Evolutionary conservation across 164 flowering plant species (phyloP).

Genomic region (Pachysandra terminalis): DNA sequence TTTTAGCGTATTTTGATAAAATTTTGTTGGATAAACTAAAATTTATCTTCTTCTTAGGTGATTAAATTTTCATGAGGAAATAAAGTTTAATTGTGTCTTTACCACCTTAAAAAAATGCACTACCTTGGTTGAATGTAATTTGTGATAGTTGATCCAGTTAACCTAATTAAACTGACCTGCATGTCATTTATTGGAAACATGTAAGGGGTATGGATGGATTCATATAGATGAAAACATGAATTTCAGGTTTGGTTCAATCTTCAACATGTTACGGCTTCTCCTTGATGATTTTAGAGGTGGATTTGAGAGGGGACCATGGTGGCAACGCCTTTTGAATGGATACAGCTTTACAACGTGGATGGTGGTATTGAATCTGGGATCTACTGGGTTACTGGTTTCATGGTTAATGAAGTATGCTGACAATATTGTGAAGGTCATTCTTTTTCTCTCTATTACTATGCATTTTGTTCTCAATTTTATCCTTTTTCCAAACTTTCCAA

Average conservation of each 20-base stretch:
- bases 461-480: background rate
- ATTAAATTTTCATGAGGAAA: background rate
- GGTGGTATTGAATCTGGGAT: conserved; percentile 90
- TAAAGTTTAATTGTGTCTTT: background rate
- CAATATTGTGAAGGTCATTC: conserved; percentile 77
- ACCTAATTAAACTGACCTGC: background rate
- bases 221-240: background rate
- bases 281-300: conserved; percentile 81
- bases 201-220: conserved; percentile 1
- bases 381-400: conserved; percentile 88
- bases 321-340: conserved; percentile 86
- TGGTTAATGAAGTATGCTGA: conserved; percentile 99
- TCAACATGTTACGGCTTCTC: conserved; percentile 76
- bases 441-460: conserved; percentile 1
- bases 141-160: background rate
- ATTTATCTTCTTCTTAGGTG: background rate
- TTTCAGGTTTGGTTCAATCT: conserved; percentile 79
- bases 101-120: no score
- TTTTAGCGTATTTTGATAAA: background rate
- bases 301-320: conserved; percentile 94
- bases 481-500: background rate
- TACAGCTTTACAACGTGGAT: conserved; percentile 82
- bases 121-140: background rate
- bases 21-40: background rate
- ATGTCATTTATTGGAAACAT: background rate